Evolutionary conservation across 1,284 basidiomycete genomes (phyloP), one percentile per base, ranked within the genome.

Genomic region (Gomphus sp.): DNA sequence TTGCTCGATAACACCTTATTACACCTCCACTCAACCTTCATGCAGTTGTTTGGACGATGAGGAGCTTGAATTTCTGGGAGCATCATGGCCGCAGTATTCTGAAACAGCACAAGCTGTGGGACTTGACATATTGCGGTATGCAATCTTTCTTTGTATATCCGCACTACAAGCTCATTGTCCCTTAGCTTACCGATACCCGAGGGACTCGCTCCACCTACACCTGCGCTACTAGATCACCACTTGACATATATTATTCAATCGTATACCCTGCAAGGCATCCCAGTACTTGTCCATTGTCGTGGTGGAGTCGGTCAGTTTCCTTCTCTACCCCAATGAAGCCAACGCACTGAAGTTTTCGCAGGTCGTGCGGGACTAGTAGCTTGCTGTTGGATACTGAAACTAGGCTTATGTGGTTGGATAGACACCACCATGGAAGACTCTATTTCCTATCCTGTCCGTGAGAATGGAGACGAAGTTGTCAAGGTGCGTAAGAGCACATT

Each of bases 301-400:
- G 96, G 95, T 39, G 96, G 96, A 6, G 90, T 99, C 4, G 96
- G 96, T 58, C 14, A 53, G 50, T 34, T 2, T 28, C n/a, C 31
- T 41, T 28, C 3, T n/a, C 36, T 28, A 18, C 31, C 12, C 3
- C 22, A 18, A 37, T 28, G n/a, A 6, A 33, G 14, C 37, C 22
- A 10, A 41, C 22, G 11, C n/a, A 34, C 37, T 36, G 7, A 58
- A 3, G 47, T 31, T 6, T 39, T 39, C 31, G n/a, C 33, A 58
- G 57, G 57, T 0, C 82, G 96, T 31, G 96, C 96, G 0, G 95
- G 95, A 1, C 79, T 98, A 45, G 80, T 98, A 39, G 95, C 95
- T 1, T 93, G 90, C 66, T 89, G 89, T 64, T 98, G 96, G 96
- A 80, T 92, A 68, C 76, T 97, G 62, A 95, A 92, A 71, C 85